Evolutionary conservation across 257 asterid species (phyloP).

Genomic region (Solanum tacnaense): DNA sequence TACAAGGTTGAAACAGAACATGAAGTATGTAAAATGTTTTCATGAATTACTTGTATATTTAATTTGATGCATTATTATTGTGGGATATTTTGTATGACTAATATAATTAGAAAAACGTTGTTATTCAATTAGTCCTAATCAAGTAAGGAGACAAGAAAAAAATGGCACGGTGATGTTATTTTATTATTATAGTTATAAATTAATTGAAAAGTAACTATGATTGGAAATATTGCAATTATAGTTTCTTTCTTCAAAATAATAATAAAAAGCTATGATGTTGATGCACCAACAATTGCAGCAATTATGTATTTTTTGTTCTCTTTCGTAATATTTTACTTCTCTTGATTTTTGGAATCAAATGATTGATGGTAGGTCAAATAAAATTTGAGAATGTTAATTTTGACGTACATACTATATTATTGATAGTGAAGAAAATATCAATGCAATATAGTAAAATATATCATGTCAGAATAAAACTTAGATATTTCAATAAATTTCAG

Average conservation of each 20-base stretch:
- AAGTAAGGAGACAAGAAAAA: background rate
- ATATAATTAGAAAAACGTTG: background rate
- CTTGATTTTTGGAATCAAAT: background rate
- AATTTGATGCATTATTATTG: background rate
- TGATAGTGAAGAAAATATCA: background rate
- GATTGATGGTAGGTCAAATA: background rate
- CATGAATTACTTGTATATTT: background rate
- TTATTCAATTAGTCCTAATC: background rate
- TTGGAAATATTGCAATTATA: background rate
- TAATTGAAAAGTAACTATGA: background rate
- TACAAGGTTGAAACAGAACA: background rate
- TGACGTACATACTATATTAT: background rate
- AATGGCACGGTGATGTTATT: background rate
- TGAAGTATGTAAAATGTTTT: background rate
- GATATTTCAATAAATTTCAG: background rate
- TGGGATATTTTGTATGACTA: background rate
- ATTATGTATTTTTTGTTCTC: background rate
- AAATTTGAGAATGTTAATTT: background rate
- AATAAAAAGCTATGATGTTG: background rate
- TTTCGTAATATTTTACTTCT: background rate
- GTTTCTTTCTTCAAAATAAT: background rate
- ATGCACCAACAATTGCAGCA: background rate
- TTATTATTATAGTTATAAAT: background rate
- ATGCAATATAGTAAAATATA: background rate
- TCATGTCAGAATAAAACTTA: background rate